Evolutionary conservation across 768 basidiomycete species (phyloP), one percentile per base, ranked within the genome.

Genomic region (Phlegmacium glaucopus): DNA sequence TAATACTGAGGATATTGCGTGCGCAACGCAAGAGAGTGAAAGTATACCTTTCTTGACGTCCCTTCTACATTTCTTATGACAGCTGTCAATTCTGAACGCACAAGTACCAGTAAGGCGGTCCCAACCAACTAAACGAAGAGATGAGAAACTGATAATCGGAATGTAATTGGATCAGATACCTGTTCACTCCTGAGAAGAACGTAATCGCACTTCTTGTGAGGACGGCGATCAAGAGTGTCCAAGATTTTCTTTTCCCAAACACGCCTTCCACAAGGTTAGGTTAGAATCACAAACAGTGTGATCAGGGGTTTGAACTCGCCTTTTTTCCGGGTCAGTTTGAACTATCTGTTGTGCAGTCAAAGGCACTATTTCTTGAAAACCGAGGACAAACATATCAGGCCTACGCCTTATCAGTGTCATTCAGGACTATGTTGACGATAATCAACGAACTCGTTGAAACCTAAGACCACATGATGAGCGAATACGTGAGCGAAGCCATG

Each of bases 331-430:
- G 66, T 97, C 94, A 6, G 94, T 87, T 64, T 96, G 94, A 12
- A 97, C 76, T 36, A 99, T 97, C 63, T 97, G 94, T 58, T 94
- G 92, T 3, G 96, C 92, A n/a, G 92, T 97, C 39, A 99, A 77
- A 4, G 94, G 93, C 0, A 99, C 96, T 44, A 99, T 94, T 66
- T 99, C 96, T 66, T 99, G 94, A 62, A 97, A 96, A 2, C 90
- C 91, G 25, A 97, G 72, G 16, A 85, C 85, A 61, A 95, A 85
- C 51, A 98, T 82, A 60, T 97, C 94, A 6, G 94, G 93, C 37
- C 89, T 90, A 47, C 9, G 44, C 2, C 5, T 30, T 39, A 18
- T 15, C 39, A 53, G 37, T 43, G 60, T 42, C 28, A 39, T 39
- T 17, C 44, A 47, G 36, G 15, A 35, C 11, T 32, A 17, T 4